Evolutionary conservation across 441 rosid species (phyloP).

Genomic region (Euphorbia celastroides): DNA sequence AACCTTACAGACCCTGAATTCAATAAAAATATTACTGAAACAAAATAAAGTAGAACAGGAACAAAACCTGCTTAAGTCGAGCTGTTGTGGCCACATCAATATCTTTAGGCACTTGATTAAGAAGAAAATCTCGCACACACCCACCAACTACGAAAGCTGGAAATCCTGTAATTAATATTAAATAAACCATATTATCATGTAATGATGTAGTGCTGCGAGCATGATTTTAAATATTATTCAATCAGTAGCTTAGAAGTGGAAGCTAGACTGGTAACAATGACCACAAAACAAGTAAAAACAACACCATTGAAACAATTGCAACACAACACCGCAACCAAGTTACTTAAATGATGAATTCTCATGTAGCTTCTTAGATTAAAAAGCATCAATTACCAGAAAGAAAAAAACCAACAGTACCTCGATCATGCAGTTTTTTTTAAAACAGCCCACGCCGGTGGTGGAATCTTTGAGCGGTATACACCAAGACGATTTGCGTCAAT

Average conservation of each 20-base stretch:
- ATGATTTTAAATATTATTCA: neutral
- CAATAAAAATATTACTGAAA: slow-evolving; percentile 2
- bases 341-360: neutral
- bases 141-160: slow-evolving; percentile 93
- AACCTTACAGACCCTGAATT: neutral
- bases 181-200: neutral
- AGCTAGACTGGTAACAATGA: neutral
- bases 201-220: neutral
- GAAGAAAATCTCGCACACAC: slow-evolving; percentile 87
- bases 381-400: neutral
- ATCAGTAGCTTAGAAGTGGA: neutral
- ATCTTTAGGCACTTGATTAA: slow-evolving; percentile 77
- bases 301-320: neutral
- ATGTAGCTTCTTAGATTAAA: neutral
- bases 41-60: neutral
- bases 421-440: slow-evolving; percentile 40
- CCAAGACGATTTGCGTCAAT: slow-evolving; percentile 46
- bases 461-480: slow-evolving; percentile 43
- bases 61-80: slow-evolving; percentile 56
- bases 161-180: slow-evolving; percentile 42
- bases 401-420: slow-evolving; percentile 33
- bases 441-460: slow-evolving; percentile 47
- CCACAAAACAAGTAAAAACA: slow-evolving; percentile 1
- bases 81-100: slow-evolving; percentile 95
- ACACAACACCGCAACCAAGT: neutral